Evolutionary conservation across 345 rosid species (phyloP).

Genomic region (Anacardium occidentale): DNA sequence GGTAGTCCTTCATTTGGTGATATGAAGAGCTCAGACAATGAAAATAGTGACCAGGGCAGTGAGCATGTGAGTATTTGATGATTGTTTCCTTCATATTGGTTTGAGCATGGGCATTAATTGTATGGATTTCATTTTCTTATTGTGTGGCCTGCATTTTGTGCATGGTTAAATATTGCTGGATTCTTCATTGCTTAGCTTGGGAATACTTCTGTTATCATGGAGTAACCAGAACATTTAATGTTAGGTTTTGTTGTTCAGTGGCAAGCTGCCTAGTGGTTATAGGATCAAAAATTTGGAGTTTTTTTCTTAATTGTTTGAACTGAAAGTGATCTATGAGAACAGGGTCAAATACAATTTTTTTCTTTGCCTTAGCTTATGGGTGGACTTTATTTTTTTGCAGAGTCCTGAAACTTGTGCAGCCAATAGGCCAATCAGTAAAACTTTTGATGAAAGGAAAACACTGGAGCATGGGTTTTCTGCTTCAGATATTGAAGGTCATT

Average conservation of each 20-base stretch:
- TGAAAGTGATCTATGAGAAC: background rate
- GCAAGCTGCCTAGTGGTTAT: background rate
- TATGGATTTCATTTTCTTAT: conserved; percentile 1
- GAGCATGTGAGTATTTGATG: conserved; percentile 34
- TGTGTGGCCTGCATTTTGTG: background rate
- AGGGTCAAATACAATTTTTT: background rate
- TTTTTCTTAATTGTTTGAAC: background rate
- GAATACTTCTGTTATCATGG: background rate
- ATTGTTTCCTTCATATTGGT: background rate
- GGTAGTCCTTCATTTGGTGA: conserved; percentile 57
- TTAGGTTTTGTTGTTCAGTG: background rate
- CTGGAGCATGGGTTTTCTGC: conserved; percentile 30
- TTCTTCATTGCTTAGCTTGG: background rate
- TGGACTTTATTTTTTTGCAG: conserved; percentile 27
- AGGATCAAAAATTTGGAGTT: background rate
- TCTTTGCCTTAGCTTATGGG: background rate
- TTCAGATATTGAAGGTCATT: conserved; percentile 39
- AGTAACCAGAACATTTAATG: background rate
- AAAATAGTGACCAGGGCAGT: conserved; percentile 36
- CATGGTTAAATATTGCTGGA: too few species aligned
- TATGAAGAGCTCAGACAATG: conserved; percentile 44
- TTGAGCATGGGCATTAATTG: too few species aligned
- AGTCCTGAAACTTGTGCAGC: conserved; percentile 30
- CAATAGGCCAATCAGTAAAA: conserved; percentile 27
- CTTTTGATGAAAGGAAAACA: conserved; percentile 19